Evolutionary conservation across 257 asterid genomes (phyloP), one percentile per base, ranked within the genome.

Genomic region (Jasminum sambac): DNA sequence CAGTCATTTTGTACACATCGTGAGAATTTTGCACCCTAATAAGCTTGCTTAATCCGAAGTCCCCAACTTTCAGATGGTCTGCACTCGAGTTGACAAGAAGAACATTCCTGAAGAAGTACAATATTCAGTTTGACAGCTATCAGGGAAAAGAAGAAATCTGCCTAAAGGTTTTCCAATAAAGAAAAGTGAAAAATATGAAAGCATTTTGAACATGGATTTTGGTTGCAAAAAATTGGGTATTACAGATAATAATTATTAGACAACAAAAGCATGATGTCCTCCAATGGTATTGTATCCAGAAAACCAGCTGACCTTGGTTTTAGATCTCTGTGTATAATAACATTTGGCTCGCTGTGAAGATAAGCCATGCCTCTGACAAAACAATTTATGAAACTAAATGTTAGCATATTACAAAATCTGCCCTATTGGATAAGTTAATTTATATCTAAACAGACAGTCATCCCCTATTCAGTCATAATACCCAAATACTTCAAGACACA

Each of bases 341-440:
- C 99, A 83, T 95, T 95, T 70, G 99, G 99, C 79, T 95, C 98
- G 55, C 84, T 89, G 74, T 95, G 99, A 83, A 95, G 96, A 91
- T 91, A 95, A 66, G 99, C 96, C 96, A 95, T 91, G 84, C 99
- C 99, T 79, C 99, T 91, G 91, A 72, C 69, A 72, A 69, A 71
- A 73, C 65, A 76, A 50, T 72, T 50, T 40, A 57, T 26, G 55
- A 64, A 61, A 39, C 46, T 67, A 64, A 72, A 74, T 23, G 74
- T 67, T 50, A 70, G 44, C 64, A 30, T 42, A 38, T 2, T 14
- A n/a, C 63, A 41, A 37, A 50, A 11, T 64, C 40, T 17, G 72
- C 38, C 58, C 57, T 63, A 59, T 66, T 19, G 70, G 52, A 48
- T 46, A 48, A 46, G 41, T 74, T 39, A 63, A n/a, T 36, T n/a